Percentiles rank a stretch among this genome's conserved stretches.
These are phyloP conservation scores for Aspergillus neoniger DNA, from an alignment of 2,329 filamentous ascomycete genomes.

Conservation along the genomic window DNA sequence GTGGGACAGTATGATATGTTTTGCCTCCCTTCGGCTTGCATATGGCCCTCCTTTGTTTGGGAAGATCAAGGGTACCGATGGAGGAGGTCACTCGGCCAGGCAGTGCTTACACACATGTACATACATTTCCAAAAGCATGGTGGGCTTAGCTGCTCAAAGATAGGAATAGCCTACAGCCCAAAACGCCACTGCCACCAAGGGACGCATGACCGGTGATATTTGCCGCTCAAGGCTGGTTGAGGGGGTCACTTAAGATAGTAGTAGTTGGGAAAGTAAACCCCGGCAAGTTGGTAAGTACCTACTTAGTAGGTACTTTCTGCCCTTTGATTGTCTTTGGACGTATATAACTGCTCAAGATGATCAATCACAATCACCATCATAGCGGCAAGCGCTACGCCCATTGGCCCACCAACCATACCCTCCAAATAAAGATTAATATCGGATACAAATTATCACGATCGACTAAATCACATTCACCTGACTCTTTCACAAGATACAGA, in stretches of 20 bases:
- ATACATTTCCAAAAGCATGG: background rate
- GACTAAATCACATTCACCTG: background rate
- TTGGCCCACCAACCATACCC: background rate
- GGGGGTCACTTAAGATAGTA: background rate
- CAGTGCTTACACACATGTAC: too few relatives aligned
- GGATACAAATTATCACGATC: slow-evolving; percentile 2
- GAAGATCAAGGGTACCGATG: background rate
- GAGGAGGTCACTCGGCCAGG: too few relatives aligned
- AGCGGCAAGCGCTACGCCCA: background rate
- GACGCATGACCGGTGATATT: background rate
- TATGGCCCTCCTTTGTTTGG: background rate
- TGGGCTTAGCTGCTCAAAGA: background rate
- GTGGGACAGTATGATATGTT: background rate
- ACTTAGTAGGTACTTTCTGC: background rate
- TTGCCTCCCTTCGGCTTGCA: background rate
- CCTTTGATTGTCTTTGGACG: background rate
- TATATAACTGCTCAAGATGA: slow-evolving; percentile 6
- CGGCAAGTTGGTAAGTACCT: too few relatives aligned
- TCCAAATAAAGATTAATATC: slow-evolving; percentile 2
- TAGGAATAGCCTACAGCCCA: background rate
- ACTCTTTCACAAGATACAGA: background rate
- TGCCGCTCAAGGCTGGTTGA: background rate
- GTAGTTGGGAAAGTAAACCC: background rate
- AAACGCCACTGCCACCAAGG: background rate
- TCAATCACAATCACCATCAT: slow-evolving; percentile 1